These are phyloP conservation scores for Sphaerulina musiva DNA, from an alignment of 2,329 filamentous ascomycete genomes.

Conservation along the genomic window DNA sequence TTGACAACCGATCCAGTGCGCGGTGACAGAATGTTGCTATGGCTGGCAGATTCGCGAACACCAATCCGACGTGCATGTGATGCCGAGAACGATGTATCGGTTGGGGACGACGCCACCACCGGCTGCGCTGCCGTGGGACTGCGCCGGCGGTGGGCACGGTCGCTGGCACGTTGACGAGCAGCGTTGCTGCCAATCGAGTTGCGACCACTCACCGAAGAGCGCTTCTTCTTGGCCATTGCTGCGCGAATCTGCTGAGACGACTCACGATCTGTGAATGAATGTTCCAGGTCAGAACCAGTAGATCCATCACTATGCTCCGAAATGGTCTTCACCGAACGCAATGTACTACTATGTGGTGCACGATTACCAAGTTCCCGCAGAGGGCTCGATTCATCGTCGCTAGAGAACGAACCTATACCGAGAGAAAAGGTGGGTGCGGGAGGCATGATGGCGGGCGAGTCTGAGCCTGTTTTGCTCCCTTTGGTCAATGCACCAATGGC, in stretches of 20 bases:
- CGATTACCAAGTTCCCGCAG: constrained; percentile 44
- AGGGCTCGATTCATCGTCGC: constrained; percentile 48
- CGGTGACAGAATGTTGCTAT: constrained; percentile 53
- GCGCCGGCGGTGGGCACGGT: constrained; percentile 46
- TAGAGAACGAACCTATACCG: constrained; percentile 54
- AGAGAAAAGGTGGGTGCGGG: constrained; percentile 50
- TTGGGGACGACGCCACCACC: constrained; percentile 45
- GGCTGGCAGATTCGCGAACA: constrained; percentile 43
- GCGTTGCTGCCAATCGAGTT: constrained; percentile 34
- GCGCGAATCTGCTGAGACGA: constrained; percentile 32
- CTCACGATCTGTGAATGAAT: constrained; percentile 24
- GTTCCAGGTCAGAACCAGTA: constrained; percentile 15
- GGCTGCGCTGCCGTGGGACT: constrained; percentile 46
- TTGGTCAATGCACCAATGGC: constrained; percentile 69
- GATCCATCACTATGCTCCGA: constrained; percentile 26
- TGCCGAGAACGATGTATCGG: constrained; percentile 57
- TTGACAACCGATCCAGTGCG: constrained; percentile 55
- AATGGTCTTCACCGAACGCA: constrained; percentile 20
- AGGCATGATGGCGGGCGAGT: constrained; percentile 32
- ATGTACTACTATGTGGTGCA: constrained; percentile 30
- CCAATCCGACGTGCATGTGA: constrained; percentile 62
- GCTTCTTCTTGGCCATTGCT: constrained; percentile 47
- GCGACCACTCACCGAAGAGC: constrained; percentile 24
- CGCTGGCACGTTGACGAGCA: constrained; percentile 28
- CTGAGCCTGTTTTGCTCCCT: constrained; percentile 57